Evolutionary conservation across 2,329 filamentous ascomycete genomes (phyloP), one percentile per base, ranked within the genome.

Genomic region (Hypoxylon sp.): DNA sequence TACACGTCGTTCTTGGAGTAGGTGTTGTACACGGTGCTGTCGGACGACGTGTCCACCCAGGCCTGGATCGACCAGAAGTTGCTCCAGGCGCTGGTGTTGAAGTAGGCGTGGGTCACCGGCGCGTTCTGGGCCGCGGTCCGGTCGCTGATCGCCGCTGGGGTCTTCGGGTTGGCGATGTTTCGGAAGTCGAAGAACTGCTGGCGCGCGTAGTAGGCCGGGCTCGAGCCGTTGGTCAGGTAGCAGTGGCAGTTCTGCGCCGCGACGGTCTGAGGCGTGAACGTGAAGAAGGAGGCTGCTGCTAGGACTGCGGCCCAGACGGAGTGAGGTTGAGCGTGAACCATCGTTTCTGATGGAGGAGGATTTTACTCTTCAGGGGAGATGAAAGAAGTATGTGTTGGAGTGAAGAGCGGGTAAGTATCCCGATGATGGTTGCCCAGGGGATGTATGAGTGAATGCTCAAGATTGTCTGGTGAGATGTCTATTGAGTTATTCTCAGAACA

Each of bases 141-240:
- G 46, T 60, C 48, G 19, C 52, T 38, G 49, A 72, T 63, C 8
- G 64, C 49, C 11, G 54, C 54, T 2, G 71, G 65, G 3, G 64
- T 63, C 11, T 57, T 55, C 1, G 73, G 11, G 66, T 48, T 26
- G 75, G 70, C 47, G 63, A 69, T 59, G 48, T 49, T 38, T 23
- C 78, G 71, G 60, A 80, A 81, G 64, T 81, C 79, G 57, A 75
- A 78, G 68, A 81, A 81, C 36, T 65, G 60, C 62, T 77, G 78
- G 29, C 70, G 64, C 12, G 67, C 60, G 64, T 76, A 80, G 68
- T 72, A 78, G 13, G 56, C 57, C 21, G 69, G 20, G 63, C 20
- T 66, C 63, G 11, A 69, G 69, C 71, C 75, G 58, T 79, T 76
- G 52, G 72, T 76, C 19, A 74, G 61, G 61, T 71, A 80, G 63